Percentiles rank a stretch among this genome's conserved stretches.
phyloP scores from a whole-genome alignment of 306 rosid genomes.

The Cucurbita argyrosperma region DNA sequence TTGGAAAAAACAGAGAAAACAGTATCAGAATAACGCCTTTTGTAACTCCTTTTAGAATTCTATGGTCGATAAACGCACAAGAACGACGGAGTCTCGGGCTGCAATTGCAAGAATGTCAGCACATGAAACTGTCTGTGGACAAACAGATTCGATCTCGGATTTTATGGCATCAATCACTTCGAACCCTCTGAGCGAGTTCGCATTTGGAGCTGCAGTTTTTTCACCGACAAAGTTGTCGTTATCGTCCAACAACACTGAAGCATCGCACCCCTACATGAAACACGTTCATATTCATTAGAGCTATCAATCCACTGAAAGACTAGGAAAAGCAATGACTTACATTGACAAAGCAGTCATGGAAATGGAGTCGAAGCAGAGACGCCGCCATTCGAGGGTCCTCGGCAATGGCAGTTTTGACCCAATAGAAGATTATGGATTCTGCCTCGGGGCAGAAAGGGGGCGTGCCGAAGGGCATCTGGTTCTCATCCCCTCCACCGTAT shows the following conservation, averaged over 20 bases:
- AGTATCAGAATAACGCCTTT: background rate
- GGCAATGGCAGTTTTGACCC: slow-evolving; percentile 35
- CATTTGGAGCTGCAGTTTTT: slow-evolving; percentile 74
- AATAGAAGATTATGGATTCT: slow-evolving; percentile 46
- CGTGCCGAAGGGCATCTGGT: slow-evolving; percentile 16
- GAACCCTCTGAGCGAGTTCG: slow-evolving; percentile 70
- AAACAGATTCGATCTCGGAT: slow-evolving; percentile 45
- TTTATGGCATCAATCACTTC: slow-evolving; percentile 68
- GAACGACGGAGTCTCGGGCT: slow-evolving; percentile 68
- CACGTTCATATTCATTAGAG: background rate
- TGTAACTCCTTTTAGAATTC: background rate
- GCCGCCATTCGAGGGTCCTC: slow-evolving; percentile 80
- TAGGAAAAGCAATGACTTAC: slow-evolving; percentile 20
- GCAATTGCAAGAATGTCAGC: slow-evolving; percentile 72
- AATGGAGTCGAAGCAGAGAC: slow-evolving; percentile 72
- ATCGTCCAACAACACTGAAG: slow-evolving; percentile 73
- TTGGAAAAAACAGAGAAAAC: background rate
- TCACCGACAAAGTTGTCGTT: slow-evolving; percentile 45
- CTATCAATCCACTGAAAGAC: background rate
- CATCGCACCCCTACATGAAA: slow-evolving; percentile 61
- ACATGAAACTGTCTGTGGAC: slow-evolving; percentile 73
- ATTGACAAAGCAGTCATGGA: slow-evolving; percentile 86
- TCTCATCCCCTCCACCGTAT: background rate
- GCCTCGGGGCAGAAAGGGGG: slow-evolving; percentile 52
- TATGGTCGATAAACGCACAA: slow-evolving; percentile 24